phyloP scores from a whole-genome alignment of 2,329 filamentous ascomycete genomes.

The Botrytis byssoidea region DNA sequence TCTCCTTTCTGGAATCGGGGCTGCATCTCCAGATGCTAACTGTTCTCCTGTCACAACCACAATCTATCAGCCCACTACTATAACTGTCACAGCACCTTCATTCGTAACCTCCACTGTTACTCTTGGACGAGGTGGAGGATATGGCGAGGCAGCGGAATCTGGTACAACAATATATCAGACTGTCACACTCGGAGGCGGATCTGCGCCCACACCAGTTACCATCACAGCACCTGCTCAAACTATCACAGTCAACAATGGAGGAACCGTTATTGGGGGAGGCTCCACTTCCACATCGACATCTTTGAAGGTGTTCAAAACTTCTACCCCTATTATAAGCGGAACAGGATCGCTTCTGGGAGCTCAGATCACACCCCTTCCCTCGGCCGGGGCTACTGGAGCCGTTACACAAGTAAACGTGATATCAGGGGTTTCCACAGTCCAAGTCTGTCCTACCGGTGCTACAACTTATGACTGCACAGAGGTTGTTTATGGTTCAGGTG shows the following conservation, averaged over 20 bases:
- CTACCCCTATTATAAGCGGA: slow-evolving; percentile 9
- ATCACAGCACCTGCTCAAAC: slow-evolving; percentile 8
- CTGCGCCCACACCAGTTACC: slow-evolving; percentile 1
- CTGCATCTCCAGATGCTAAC: slow-evolving; percentile 10
- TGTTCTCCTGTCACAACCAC: slow-evolving; percentile 17
- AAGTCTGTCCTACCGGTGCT: slow-evolving; percentile 19
- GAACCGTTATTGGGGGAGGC: background rate
- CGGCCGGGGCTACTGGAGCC: background rate
- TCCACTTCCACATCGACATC: slow-evolving; percentile 1
- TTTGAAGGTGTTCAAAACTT: slow-evolving; percentile 12
- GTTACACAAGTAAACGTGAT: slow-evolving; percentile 19
- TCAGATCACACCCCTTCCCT: slow-evolving; percentile 3
- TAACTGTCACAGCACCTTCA: slow-evolving; percentile 2
- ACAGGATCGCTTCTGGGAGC: slow-evolving; percentile 10
- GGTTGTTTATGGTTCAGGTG: slow-evolving; percentile 13
- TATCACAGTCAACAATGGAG: background rate
- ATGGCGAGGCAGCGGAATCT: background rate
- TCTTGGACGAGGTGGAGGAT: background rate
- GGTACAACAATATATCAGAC: slow-evolving; percentile 10
- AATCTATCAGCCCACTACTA: slow-evolving; percentile 14
- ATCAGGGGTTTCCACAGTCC: slow-evolving; percentile 17
- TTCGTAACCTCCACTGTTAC: slow-evolving; percentile 4
- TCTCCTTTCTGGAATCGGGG: slow-evolving; percentile 1
- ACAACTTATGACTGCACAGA: slow-evolving; percentile 18
- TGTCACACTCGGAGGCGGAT: background rate